Evolutionary conservation across 1,284 basidiomycete species (phyloP).

Genomic region (Puccinia hordei): DNA sequence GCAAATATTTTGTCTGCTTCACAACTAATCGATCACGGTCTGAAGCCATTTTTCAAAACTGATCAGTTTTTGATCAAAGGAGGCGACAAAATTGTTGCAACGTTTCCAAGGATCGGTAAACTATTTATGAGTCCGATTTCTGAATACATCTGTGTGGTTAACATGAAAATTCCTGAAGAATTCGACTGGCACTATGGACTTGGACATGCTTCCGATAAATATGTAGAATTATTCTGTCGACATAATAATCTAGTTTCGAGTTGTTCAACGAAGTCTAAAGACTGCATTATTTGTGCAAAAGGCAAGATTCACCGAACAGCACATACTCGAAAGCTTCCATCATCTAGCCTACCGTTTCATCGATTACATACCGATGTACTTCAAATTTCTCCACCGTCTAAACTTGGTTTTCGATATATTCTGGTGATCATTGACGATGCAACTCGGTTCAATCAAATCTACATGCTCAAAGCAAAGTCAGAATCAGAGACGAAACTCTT

Average conservation of each 20-base stretch:
- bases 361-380: no score
- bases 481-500: background rate
- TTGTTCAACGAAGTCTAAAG: background rate
- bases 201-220: conserved; percentile 19
- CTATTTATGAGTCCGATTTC: background rate
- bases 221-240: background rate
- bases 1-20: no score
- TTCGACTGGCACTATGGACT: no score
- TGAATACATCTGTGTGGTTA: conserved; percentile 2
- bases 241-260: background rate
- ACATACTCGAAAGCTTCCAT: no score
- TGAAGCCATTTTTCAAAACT: background rate
- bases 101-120: background rate
- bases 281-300: background rate
- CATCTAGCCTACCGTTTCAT: no score
- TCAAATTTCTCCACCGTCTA: background rate
- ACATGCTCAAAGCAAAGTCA: background rate
- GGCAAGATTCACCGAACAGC: background rate
- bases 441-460: background rate
- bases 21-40: conserved; percentile 12
- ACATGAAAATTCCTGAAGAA: no score
- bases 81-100: background rate
- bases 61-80: conserved; percentile 1
- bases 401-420: background rate
- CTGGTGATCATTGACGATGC: conserved; percentile 1